A percentile compares a stretch with the other conserved stretches of the same genome.
These are phyloP conservation scores for Yarrowia sp. DNA, from an alignment of 805 yeast genomes.

Conservation along the genomic window DNA sequence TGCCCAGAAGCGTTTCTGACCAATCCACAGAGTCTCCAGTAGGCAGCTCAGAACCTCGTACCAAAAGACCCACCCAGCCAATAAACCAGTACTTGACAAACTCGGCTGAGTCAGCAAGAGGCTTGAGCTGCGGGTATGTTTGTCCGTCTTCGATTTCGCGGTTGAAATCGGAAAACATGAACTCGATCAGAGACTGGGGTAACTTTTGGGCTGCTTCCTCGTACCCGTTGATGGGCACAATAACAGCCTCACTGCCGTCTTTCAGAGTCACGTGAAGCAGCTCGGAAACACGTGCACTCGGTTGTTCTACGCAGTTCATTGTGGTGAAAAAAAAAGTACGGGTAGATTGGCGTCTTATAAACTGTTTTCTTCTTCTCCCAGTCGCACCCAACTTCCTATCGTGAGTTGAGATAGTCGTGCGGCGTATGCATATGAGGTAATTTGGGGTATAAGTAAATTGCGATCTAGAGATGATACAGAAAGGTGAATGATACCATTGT, in stretches of 20 bases:
- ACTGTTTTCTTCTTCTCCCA: too few relatives aligned
- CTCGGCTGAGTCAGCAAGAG: constrained; percentile 60
- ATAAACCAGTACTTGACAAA: constrained; percentile 88
- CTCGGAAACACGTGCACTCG: background rate
- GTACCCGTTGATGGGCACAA: background rate
- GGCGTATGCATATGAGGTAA: background rate
- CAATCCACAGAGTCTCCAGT: constrained; percentile 67
- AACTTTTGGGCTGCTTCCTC: constrained; percentile 40
- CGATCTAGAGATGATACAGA: background rate
- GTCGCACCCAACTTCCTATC: constrained; percentile 8
- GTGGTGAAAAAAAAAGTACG: background rate
- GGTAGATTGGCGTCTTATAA: too few relatives aligned
- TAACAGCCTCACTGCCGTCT: background rate
- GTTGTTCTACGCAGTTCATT: background rate
- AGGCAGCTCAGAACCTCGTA: constrained; percentile 32
- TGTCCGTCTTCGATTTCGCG: constrained; percentile 88
- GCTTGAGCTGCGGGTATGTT: constrained; percentile 80
- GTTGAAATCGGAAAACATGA: constrained; percentile 86
- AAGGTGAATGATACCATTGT: background rate
- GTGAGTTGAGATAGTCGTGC: background rate
- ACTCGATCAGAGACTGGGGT: constrained; percentile 74
- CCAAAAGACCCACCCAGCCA: constrained; percentile 67
- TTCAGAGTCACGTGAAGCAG: background rate
- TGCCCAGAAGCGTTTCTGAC: constrained; percentile 89
- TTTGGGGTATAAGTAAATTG: background rate